Evolutionary conservation across 345 rosid species (phyloP), one percentile per base, ranked within the genome.

Genomic region (Gossypium sturtianum): DNA sequence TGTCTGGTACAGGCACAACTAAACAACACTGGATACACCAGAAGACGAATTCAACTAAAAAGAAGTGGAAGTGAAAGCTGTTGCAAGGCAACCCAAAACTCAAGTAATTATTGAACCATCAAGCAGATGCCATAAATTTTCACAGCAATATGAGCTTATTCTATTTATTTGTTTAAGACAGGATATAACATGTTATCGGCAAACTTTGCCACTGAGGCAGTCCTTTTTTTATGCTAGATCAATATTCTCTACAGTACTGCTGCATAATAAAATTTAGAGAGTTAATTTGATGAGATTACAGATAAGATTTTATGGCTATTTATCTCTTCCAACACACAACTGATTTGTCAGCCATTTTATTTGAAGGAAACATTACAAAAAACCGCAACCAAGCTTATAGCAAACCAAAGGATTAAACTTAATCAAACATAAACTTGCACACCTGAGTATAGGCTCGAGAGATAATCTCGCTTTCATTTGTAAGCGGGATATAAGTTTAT

Each of bases 391-490:
- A 45, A 27, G 22, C 20, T 67, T n/a, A 65, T 43, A 11, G 22
- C 17, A n/a, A 66, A 52, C 44, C 19, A 68, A 10, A 12, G 15
- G 34, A 29, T 53, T 51, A 9, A 63, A 49, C 34, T 12, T 15
- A n/a, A 76, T 63, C 43, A 38, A 27, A 63, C 41, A 71, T 49
- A 76, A 52, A 54, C 41, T 75, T 29, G 38, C 78, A 75, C 75
- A 94, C 97, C 95, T 85, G 75, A 94, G 87, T 83, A 92, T 85
- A 60, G 98, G 93, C 83, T 93, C 98, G 61, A 94, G 88, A 7
- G 99, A 94, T 43, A 94, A 82, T 61, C 93, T 90, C 67, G 99
- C 94, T 83, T 87, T 83, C 88, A 93, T 83, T 66, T 90, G 91
- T 79, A 94, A 82, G 75, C 92, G 88, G 58, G 87, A 83, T 54